Percentiles rank a stretch among this genome's conserved stretches.
Evolutionary conservation across 805 yeast genomes (phyloP).

Genomic region (Kodamaea lidongshanica): DNA sequence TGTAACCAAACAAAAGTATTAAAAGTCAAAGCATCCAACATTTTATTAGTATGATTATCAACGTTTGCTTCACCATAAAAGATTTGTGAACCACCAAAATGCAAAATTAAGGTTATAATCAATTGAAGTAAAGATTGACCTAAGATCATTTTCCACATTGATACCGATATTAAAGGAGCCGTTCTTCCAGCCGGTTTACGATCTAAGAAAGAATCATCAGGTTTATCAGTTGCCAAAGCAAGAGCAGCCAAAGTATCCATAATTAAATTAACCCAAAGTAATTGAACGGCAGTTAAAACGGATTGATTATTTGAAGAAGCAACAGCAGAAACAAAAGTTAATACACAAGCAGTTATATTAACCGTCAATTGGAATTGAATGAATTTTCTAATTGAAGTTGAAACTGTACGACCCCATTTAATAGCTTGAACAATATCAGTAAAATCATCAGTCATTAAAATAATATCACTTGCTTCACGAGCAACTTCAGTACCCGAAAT

Average conservation of each 20-base stretch:
- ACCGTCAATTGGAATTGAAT: slow-evolving; percentile 96
- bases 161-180: slow-evolving; percentile 72
- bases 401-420: slow-evolving; percentile 97
- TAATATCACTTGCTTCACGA: slow-evolving; percentile 91
- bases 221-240: slow-evolving; percentile 96
- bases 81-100: slow-evolving; percentile 66
- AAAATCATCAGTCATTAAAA: slow-evolving; percentile 91
- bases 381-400: slow-evolving; percentile 89
- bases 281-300: slow-evolving; percentile 93
- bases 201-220: slow-evolving; percentile 72
- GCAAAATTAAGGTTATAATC: slow-evolving; percentile 68
- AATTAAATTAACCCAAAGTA: slow-evolving; percentile 93
- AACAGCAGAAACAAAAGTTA: slow-evolving; percentile 92
- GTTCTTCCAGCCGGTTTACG: slow-evolving; percentile 79
- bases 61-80: slow-evolving; percentile 41
- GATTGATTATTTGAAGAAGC: slow-evolving; percentile 73
- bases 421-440: slow-evolving; percentile 92
- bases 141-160: slow-evolving; percentile 98
- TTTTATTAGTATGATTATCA: slow-evolving; percentile 43
- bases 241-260: slow-evolving; percentile 98
- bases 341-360: slow-evolving; percentile 89
- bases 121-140: slow-evolving; percentile 82
- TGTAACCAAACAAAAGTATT: slow-evolving; percentile 98
- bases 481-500: slow-evolving; percentile 98
- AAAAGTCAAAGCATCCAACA: slow-evolving; percentile 80